These are phyloP conservation scores for Globisporangium radiosum DNA, from an alignment of 352 stramenopile species.

Conservation along the genomic window DNA sequence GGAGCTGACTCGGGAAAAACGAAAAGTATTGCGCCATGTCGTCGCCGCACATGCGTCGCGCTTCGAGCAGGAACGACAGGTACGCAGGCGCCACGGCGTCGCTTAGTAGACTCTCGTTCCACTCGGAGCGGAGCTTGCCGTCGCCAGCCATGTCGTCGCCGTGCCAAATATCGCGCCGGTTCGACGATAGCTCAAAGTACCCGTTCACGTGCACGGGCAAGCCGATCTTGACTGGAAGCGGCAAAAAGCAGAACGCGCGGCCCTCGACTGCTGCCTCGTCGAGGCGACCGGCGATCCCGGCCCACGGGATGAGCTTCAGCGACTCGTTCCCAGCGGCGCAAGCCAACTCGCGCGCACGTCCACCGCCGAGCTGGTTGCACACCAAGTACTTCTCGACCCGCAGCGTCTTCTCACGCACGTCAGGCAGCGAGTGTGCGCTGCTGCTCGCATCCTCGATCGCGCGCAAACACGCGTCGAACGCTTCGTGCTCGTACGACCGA, in stretches of 20 bases:
- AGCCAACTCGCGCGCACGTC: conserved; percentile 68
- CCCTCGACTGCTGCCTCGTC: conserved; percentile 36
- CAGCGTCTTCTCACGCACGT: conserved; percentile 4
- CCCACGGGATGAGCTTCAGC: conserved; percentile 87
- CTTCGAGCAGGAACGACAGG: conserved; percentile 52
- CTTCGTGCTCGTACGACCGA: conserved; percentile 23
- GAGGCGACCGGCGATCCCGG: conserved; percentile 77
- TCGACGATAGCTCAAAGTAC: conserved; percentile 92
- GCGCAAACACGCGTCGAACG: conserved; percentile 4
- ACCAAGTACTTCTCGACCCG: conserved; percentile 57
- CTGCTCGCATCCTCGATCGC: background rate
- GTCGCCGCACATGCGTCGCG: conserved; percentile 30
- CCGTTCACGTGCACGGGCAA: conserved; percentile 90
- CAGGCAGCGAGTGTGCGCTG: background rate
- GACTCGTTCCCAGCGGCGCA: conserved; percentile 55
- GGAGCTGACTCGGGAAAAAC: conserved; percentile 48
- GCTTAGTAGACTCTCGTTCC: conserved; percentile 57
- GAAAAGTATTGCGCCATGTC: conserved; percentile 32
- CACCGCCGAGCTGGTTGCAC: conserved; percentile 85
- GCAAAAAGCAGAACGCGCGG: conserved; percentile 90
- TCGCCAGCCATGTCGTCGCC: conserved; percentile 79
- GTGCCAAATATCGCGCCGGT: conserved; percentile 80
- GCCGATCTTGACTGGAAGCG: conserved; percentile 84
- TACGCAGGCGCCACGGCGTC: conserved; percentile 79
- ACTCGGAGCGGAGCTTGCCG: conserved; percentile 70